A percentile compares a stretch with the other conserved stretches of the same genome.
phyloP scores from a whole-genome alignment of 1,139 yeast genomes.

The Suhomyces maxii region DNA sequence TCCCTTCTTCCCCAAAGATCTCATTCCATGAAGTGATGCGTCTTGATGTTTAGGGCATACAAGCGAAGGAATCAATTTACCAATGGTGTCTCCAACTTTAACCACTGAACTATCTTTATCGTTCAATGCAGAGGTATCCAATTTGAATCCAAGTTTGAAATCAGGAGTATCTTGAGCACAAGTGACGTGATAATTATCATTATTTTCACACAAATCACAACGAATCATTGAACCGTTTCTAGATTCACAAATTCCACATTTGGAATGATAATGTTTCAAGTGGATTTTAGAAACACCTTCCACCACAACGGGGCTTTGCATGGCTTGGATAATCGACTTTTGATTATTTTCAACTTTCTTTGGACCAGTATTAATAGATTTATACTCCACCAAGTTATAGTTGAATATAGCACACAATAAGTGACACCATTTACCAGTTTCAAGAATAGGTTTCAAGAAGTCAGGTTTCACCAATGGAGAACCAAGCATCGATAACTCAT shows the following conservation, averaged over 20 bases:
- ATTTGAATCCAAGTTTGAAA: slow-evolving; percentile 47
- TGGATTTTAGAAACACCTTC: slow-evolving; percentile 33
- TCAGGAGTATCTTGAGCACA: slow-evolving; percentile 60
- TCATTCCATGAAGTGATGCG: slow-evolving; percentile 16
- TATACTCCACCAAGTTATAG: slow-evolving; percentile 24
- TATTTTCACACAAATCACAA: slow-evolving; percentile 30
- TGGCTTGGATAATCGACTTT: slow-evolving; percentile 19
- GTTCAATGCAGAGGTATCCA: slow-evolving; percentile 20
- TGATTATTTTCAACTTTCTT: slow-evolving; percentile 1
- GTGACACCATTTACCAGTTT: slow-evolving; percentile 77
- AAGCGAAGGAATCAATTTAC: slow-evolving; percentile 44
- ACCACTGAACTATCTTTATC: slow-evolving; percentile 22
- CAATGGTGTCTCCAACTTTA: slow-evolving; percentile 32
- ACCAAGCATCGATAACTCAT: slow-evolving; percentile 47
- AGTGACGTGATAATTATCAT: slow-evolving; percentile 52
- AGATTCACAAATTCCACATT: slow-evolving; percentile 32
- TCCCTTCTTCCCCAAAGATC: slow-evolving; percentile 38
- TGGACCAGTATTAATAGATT: slow-evolving; percentile 7
- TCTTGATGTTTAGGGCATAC: slow-evolving; percentile 43
- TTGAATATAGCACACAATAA: slow-evolving; percentile 67
- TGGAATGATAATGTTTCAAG: slow-evolving; percentile 22
- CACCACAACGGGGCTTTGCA: slow-evolving; percentile 23
- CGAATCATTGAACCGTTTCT: slow-evolving; percentile 31
- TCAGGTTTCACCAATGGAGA: slow-evolving; percentile 51
- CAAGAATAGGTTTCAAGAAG: slow-evolving; percentile 67